Evolutionary conservation across 805 yeast species (phyloP).

Genomic region (Peterozyma toletana): DNA sequence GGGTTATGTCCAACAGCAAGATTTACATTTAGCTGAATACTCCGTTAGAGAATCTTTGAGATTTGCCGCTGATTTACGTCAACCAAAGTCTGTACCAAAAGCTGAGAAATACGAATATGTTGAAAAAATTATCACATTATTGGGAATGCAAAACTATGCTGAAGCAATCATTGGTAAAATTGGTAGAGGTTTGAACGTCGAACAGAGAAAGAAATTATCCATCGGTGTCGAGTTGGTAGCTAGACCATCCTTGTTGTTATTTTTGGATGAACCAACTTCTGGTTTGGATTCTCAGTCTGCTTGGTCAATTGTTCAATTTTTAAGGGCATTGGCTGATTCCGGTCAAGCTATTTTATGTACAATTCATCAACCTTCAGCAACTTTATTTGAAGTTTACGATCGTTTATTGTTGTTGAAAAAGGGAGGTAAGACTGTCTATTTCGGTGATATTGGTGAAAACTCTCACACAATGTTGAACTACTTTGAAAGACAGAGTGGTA

Average conservation of each 20-base stretch:
- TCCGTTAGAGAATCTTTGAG: conserved; percentile 49
- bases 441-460: conserved; percentile 54
- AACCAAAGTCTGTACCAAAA: conserved; percentile 30
- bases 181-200: conserved; percentile 48
- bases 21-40: conserved; percentile 40
- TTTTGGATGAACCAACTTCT: conserved; percentile 57
- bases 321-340: conserved; percentile 42
- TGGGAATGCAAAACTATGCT: conserved; percentile 46
- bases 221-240: conserved; percentile 54
- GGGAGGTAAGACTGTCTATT: conserved; percentile 72
- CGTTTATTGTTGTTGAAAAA: conserved; percentile 59
- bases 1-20: conserved; percentile 58
- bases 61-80: conserved; percentile 45
- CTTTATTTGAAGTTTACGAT: conserved; percentile 71
- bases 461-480: conserved; percentile 26
- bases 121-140: conserved; percentile 39
- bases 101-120: conserved; percentile 42
- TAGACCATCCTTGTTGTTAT: conserved; percentile 43
- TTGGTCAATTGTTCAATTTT: conserved; percentile 51
- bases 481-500: conserved; percentile 24
- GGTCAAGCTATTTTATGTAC: conserved; percentile 60
- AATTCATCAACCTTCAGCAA: conserved; percentile 83
- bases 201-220: conserved; percentile 46
- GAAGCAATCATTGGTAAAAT: conserved; percentile 45
- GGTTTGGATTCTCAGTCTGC: conserved; percentile 57